These are phyloP conservation scores for Geotrichum fermentans DNA, from an alignment of 1,139 yeast species.

Conservation along the genomic window DNA sequence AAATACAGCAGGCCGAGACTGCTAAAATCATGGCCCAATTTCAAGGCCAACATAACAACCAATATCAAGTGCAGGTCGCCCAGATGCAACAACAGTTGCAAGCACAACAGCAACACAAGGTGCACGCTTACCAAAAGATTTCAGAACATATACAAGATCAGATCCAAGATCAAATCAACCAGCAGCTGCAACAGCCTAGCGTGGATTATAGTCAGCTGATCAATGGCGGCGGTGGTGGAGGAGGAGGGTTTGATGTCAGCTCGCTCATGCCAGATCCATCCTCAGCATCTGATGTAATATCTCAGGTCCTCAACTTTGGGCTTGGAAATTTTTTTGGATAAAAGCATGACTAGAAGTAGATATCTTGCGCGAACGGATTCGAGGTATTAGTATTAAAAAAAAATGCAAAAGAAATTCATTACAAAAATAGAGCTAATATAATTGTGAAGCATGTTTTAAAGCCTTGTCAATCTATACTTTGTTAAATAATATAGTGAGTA, in stretches of 20 bases:
- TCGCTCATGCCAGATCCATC: background rate
- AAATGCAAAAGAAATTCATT: too few relatives aligned
- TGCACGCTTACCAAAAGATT: background rate
- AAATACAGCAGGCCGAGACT: constrained; percentile 10
- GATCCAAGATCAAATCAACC: background rate
- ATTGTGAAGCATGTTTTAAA: too few relatives aligned
- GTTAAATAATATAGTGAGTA: too few relatives aligned
- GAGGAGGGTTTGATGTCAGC: too few relatives aligned
- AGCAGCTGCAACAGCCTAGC: background rate
- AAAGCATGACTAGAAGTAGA: too few relatives aligned
- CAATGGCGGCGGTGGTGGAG: background rate
- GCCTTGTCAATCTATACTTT: too few relatives aligned
- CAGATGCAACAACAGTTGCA: constrained; percentile 13
- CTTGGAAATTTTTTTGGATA: background rate
- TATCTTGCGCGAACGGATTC: too few relatives aligned
- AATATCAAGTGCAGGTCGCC: background rate
- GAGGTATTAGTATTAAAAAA: too few relatives aligned
- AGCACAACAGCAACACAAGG: constrained; percentile 4
- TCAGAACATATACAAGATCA: background rate
- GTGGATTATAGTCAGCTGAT: background rate
- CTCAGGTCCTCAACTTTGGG: background rate
- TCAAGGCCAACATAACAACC: background rate
- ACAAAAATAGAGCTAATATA: too few relatives aligned
- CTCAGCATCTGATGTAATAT: background rate
- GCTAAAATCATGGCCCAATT: background rate